Percentiles rank a stretch among this genome's conserved stretches.
Conservation (phyloP, 257 asterid species). For the Solanum appendiculatum region DNA sequence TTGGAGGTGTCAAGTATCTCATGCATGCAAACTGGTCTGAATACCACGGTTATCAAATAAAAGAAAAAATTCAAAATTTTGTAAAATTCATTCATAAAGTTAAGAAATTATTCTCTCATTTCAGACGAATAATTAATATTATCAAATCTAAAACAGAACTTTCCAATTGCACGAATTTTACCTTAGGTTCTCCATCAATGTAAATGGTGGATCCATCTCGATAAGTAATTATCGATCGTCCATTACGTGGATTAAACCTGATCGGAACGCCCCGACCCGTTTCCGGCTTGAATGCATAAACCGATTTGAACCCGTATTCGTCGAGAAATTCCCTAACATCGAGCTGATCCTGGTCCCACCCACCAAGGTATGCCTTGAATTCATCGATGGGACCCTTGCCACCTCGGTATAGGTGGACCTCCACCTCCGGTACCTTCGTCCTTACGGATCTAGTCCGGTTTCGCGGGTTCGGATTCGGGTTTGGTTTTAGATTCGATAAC, state of each 20-base stretch:
- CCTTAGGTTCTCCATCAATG: slow-evolving; percentile 13
- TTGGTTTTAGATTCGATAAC: background rate
- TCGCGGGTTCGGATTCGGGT: background rate
- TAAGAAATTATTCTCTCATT: no score
- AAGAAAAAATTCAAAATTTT: no score
- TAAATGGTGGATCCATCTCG: background rate
- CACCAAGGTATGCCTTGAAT: background rate
- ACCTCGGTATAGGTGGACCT: slow-evolving; percentile 4
- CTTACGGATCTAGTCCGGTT: background rate
- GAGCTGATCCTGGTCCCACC: slow-evolving; percentile 10
- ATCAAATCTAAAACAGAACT: background rate
- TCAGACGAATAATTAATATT: no score
- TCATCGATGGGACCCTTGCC: slow-evolving; percentile 6
- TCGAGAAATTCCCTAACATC: slow-evolving; percentile 1
- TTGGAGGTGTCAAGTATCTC: no score
- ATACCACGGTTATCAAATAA: no score
- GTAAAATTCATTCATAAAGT: no score
- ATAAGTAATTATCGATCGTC: slow-evolving; percentile 2
- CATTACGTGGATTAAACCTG: slow-evolving; percentile 4
- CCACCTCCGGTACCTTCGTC: slow-evolving; percentile 6
- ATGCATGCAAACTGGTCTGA: background rate
- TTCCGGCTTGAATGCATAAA: slow-evolving; percentile 1
- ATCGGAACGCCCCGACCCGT: slow-evolving; percentile 11
- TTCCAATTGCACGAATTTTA: background rate
- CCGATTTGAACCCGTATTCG: slow-evolving; percentile 8